A percentile compares a stretch with the other conserved stretches of the same genome.
Conservation (phyloP, 1,284 basidiomycete genomes). For the Naganishia liquefaciens region DNA sequence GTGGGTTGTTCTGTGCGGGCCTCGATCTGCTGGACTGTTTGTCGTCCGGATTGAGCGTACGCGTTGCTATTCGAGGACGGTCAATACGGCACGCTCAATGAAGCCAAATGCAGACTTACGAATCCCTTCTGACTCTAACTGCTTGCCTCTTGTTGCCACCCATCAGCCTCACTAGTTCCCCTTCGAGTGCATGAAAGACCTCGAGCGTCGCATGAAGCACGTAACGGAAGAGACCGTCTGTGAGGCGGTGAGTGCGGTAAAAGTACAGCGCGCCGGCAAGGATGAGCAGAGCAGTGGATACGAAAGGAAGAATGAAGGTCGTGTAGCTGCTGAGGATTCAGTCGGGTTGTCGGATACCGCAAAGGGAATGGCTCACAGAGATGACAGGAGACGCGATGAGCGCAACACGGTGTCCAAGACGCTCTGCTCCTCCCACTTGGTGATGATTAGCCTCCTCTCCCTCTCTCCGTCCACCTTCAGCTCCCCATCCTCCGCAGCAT, state of each 20-base stretch:
- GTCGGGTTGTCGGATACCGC: too few relatives aligned
- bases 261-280: slow-evolving; percentile 29
- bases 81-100: not conserved
- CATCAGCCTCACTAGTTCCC: slow-evolving; percentile 18
- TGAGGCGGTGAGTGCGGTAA: slow-evolving; percentile 24
- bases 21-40: not conserved
- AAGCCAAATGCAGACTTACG: not conserved
- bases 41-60: slow-evolving; percentile 13
- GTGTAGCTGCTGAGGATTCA: slow-evolving; percentile 11
- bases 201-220: slow-evolving; percentile 16
- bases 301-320: slow-evolving; percentile 21
- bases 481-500: slow-evolving; percentile 5
- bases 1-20: not conserved
- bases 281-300: slow-evolving; percentile 22
- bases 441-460: slow-evolving; percentile 19
- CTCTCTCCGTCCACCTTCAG: slow-evolving; percentile 21
- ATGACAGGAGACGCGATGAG: not conserved
- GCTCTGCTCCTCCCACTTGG: slow-evolving; percentile 33
- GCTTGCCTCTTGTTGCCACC: not conserved
- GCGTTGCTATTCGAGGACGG: not conserved
- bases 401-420: slow-evolving; percentile 25
- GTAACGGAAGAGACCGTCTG: slow-evolving; percentile 28
- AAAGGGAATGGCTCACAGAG: slow-evolving; percentile 1
- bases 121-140: not conserved
- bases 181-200: slow-evolving; percentile 16